These are phyloP conservation scores for Xylaria polymorpha DNA, from an alignment of 2,329 filamentous ascomycete species.

Conservation along the genomic window DNA sequence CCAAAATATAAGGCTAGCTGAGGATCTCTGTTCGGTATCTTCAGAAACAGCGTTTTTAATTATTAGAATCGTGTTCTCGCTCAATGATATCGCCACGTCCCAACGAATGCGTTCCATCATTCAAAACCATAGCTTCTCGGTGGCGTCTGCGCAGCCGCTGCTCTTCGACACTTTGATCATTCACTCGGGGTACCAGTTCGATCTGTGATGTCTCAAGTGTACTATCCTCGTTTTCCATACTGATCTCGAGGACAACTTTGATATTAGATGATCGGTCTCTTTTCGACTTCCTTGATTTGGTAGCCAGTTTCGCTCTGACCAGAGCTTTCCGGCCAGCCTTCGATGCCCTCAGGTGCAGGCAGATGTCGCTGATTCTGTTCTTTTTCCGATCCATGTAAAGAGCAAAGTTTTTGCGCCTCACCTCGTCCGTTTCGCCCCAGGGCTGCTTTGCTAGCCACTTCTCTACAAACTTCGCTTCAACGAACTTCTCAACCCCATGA, in stretches of 20 bases:
- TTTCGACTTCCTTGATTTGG: slow-evolving; percentile 47
- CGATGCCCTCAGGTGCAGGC: slow-evolving; percentile 61
- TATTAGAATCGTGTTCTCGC: slow-evolving; percentile 60
- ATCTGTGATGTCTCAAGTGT: slow-evolving; percentile 48
- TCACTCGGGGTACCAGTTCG: slow-evolving; percentile 53
- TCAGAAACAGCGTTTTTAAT: slow-evolving; percentile 41
- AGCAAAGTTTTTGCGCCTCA: slow-evolving; percentile 66
- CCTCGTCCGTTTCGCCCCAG: slow-evolving; percentile 67
- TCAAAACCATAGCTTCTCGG: slow-evolving; percentile 90
- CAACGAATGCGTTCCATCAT: slow-evolving; percentile 82
- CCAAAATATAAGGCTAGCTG: background rate
- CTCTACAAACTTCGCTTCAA: slow-evolving; percentile 74
- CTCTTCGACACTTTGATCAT: slow-evolving; percentile 72
- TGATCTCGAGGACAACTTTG: slow-evolving; percentile 53
- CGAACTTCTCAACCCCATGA: slow-evolving; percentile 66
- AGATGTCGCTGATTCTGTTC: slow-evolving; percentile 66
- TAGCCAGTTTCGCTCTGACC: slow-evolving; percentile 62
- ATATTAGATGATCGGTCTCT: slow-evolving; percentile 48
- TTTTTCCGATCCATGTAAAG: slow-evolving; percentile 61
- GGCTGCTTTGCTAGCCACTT: slow-evolving; percentile 80
- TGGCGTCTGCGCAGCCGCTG: slow-evolving; percentile 79
- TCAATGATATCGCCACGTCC: slow-evolving; percentile 84
- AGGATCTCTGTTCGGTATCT: background rate
- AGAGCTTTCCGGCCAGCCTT: slow-evolving; percentile 64
- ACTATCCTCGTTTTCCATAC: slow-evolving; percentile 48